Base-by-base conservation (phyloP, 805 yeast genomes). In the Lipomyces kockii region DNA sequence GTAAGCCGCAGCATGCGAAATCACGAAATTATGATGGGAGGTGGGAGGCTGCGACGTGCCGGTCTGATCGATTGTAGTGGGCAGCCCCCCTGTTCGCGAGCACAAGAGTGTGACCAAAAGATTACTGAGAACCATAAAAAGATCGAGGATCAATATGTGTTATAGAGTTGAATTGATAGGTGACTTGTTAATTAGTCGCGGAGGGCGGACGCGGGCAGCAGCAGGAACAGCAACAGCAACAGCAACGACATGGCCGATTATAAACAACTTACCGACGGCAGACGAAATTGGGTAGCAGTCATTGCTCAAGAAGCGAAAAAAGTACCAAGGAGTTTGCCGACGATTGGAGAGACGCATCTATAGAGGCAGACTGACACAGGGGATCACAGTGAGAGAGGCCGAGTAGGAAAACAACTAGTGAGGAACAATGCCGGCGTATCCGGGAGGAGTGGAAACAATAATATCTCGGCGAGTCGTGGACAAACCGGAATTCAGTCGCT, bases 241-340 rank as follows among this genome's bases (percentile, higher is more conserved):
- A 9, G 27, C 43, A 39, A 29, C 34, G 17, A 37, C 3, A 20
- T 11, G 20, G 62, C 60, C 34, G 43, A 25, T 6, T 6, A 8
- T 8, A 34, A 49, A 20, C 17, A 14, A 32, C 56, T 46, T 61
- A 65, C 68, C 62, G 65, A 34, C 7, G 61, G 65, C 65, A 60
- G 65, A 37, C 58, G 61, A 46, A 32, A 64, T n/a, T 56, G 65
- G 22, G 65, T 22, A 2, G 65, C 62, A 20, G 68, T 61, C 65
- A 65, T 52, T 52, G 17, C 55, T 29, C 20, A 22, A 25, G 8
- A 52, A 25, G 34, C 34, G 34, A 25, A 35, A 52, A 52, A 12
- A 3, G 6, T 25, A 17, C 25, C 55, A 52, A 52, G 7, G 17
- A 25, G 20, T 9, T 1, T n/a, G 34, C n/a, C 34, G 34, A 6